Percentiles rank a stretch among this genome's conserved stretches.
phyloP scores from a whole-genome alignment of 2,329 filamentous ascomycete genomes.

The Teratosphaeria viscida region DNA sequence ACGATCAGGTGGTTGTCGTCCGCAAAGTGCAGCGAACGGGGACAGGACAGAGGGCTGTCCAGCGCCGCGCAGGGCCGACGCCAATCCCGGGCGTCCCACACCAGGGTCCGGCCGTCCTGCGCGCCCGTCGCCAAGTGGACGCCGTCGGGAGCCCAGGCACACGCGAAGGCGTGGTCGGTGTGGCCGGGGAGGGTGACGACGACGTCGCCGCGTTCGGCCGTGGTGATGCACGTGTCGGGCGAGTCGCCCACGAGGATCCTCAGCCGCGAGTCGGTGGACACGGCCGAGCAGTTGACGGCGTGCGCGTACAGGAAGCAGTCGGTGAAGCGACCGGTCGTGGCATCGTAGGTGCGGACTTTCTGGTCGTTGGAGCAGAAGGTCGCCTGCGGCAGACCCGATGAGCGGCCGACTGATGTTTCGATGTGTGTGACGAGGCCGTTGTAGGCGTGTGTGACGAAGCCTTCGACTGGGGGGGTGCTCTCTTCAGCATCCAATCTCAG shows the following conservation, averaged over 20 bases:
- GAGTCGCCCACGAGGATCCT: constrained; percentile 64
- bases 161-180: constrained; percentile 62
- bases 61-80: constrained; percentile 45
- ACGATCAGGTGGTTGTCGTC: constrained; percentile 60
- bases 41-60: constrained; percentile 56
- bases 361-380: constrained; percentile 50
- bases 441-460: constrained; percentile 39
- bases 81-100: constrained; percentile 70
- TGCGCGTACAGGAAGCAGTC: constrained; percentile 46
- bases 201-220: constrained; percentile 49
- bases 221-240: constrained; percentile 53
- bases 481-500: constrained; percentile 30
- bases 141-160: constrained; percentile 70
- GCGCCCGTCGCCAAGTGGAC: constrained; percentile 66
- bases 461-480: constrained; percentile 28
- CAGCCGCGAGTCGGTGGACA: constrained; percentile 60
- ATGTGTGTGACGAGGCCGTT: constrained; percentile 51
- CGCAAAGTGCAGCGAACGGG: constrained; percentile 60
- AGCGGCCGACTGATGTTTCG: constrained; percentile 40
- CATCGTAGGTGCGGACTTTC: constrained; percentile 45
- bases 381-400: constrained; percentile 37
- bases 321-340: constrained; percentile 47
- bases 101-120: constrained; percentile 61
- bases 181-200: constrained; percentile 46
- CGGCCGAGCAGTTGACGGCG: constrained; percentile 61